These are phyloP conservation scores for Fusarium multiceps DNA, from an alignment of 2,329 filamentous ascomycete genomes.

Conservation along the genomic window DNA sequence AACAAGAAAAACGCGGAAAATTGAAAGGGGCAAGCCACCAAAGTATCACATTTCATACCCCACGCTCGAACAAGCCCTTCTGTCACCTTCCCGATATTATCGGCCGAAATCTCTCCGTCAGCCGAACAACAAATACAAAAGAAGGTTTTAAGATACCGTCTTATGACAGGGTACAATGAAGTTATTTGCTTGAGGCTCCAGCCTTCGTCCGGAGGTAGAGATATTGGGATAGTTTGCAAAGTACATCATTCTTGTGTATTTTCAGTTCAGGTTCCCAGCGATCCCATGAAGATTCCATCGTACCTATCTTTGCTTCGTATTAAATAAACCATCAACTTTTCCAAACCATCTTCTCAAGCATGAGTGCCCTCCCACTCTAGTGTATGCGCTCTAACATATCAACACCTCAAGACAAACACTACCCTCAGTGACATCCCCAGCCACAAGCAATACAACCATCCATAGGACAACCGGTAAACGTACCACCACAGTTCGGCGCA, in stretches of 20 bases:
- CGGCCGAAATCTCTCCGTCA: background rate
- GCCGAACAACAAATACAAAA: background rate
- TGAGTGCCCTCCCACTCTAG: background rate
- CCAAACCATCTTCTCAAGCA: accelerated
- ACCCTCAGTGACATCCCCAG: background rate
- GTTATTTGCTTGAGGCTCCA: background rate
- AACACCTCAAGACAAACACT: background rate
- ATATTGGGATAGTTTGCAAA: background rate
- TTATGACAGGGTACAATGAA: background rate
- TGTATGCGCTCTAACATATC: background rate
- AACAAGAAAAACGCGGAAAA: background rate
- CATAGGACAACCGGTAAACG: background rate
- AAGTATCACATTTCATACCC: background rate
- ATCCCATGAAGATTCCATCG: background rate
- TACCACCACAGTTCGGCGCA: background rate
- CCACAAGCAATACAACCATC: slow-evolving; percentile 1
- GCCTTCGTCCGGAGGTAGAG: background rate
- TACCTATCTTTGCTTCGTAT: background rate
- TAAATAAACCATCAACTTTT: background rate
- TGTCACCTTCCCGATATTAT: background rate
- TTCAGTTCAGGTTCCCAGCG: background rate
- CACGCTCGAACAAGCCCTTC: background rate
- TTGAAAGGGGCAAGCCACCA: background rate
- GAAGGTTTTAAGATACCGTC: background rate
- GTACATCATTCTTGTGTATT: background rate